Percentiles rank a stretch among this genome's conserved stretches.
Evolutionary conservation across 1,284 basidiomycete genomes (phyloP).

Genomic region (Bjerkandera adusta): DNA sequence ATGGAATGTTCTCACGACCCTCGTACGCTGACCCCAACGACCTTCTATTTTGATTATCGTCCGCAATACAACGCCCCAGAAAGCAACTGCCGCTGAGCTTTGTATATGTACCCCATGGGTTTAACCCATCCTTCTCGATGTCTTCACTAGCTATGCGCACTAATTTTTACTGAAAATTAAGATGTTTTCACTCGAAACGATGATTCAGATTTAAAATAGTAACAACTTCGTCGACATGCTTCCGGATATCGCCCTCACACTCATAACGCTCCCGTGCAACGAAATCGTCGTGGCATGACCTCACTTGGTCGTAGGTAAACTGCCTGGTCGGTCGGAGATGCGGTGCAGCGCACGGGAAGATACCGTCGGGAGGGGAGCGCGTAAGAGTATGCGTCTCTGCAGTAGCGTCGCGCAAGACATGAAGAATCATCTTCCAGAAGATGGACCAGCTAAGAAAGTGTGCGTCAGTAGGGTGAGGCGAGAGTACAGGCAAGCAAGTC

Average conservation of each 20-base stretch:
- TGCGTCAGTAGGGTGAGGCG: neutral
- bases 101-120: too few relatives aligned
- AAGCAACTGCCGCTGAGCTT: too few relatives aligned
- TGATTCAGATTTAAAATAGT: neutral
- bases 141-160: too few relatives aligned
- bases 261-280: constrained; percentile 19
- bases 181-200: neutral
- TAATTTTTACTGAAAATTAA: too few relatives aligned
- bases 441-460: constrained; percentile 25
- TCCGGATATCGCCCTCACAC: constrained; percentile 11
- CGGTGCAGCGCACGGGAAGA: constrained; percentile 22
- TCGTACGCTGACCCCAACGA: too few relatives aligned
- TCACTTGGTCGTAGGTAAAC: constrained; percentile 19
- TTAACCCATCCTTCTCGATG: too few relatives aligned
- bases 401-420: constrained; percentile 20
- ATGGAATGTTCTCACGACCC: too few relatives aligned
- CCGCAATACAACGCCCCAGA: too few relatives aligned
- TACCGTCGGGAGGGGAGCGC: neutral
- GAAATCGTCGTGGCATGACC: constrained; percentile 24
- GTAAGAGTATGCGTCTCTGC: neutral
- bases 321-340: constrained; percentile 20
- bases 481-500: neutral
- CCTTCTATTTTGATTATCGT: too few relatives aligned
- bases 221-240: neutral
- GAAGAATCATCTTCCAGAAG: constrained; percentile 30